Evolutionary conservation across 441 rosid genomes (phyloP).

Genomic region (Macaranga tanarius): DNA sequence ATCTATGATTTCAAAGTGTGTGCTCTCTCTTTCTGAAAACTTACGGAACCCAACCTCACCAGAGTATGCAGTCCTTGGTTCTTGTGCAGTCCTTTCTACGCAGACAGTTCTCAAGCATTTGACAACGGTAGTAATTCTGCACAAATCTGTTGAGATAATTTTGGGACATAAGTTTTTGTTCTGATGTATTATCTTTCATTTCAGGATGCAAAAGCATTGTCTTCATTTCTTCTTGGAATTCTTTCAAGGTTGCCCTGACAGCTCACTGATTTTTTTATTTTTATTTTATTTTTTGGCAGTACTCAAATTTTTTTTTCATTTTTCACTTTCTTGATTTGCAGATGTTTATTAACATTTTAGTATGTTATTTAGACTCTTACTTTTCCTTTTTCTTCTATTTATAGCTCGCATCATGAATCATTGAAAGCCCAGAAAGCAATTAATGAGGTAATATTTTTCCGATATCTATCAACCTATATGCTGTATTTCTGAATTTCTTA

Average conservation of each 20-base stretch:
- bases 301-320: neutral
- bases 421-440: conserved; percentile 95
- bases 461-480: conserved; percentile 15
- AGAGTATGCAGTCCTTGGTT: conserved; percentile 88
- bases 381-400: conserved; percentile 27
- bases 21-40: conserved; percentile 66
- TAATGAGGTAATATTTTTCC: conserved; percentile 65
- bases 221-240: conserved; percentile 81
- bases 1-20: conserved; percentile 82
- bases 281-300: conserved; percentile 13
- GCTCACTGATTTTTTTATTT: conserved; percentile 1
- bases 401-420: conserved; percentile 96
- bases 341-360: conserved; percentile 4
- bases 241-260: conserved; percentile 71
- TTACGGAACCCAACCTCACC: conserved; percentile 63
- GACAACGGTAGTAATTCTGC: conserved; percentile 62
- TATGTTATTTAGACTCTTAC: conserved; percentile 18
- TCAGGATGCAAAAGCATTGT: conserved; percentile 86
- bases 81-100: conserved; percentile 90
- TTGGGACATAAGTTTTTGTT: conserved; percentile 12
- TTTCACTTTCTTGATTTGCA: conserved; percentile 6
- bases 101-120: conserved; percentile 95
- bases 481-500: conserved; percentile 22
- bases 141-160: conserved; percentile 26
- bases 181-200: conserved; percentile 41